Evolutionary conservation across 1,139 yeast genomes (phyloP).

Genomic region (Blastobotrys capitulatus): DNA sequence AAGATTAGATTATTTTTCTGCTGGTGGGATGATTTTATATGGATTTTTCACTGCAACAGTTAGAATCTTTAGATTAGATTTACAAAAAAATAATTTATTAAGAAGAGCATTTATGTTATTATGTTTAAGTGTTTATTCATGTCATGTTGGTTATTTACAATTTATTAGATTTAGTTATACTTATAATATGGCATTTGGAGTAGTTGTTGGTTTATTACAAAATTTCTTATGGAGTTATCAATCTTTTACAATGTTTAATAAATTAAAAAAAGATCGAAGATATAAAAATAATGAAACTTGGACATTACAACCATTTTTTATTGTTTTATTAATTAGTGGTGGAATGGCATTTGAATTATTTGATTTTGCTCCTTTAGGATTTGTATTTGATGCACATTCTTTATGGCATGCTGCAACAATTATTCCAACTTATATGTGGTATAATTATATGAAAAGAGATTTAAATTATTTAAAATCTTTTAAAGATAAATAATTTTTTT

Average conservation of each 20-base stretch:
- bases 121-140: slow-evolving; percentile 47
- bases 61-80: slow-evolving; percentile 54
- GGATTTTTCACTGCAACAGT: slow-evolving; percentile 67
- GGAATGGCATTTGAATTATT: slow-evolving; percentile 88
- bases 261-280: neutral
- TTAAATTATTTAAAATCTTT: slow-evolving; percentile 17
- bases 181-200: slow-evolving; percentile 90
- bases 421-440: slow-evolving; percentile 36
- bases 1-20: slow-evolving; percentile 83
- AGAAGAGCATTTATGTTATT: slow-evolving; percentile 37
- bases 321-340: slow-evolving; percentile 48
- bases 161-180: slow-evolving; percentile 78
- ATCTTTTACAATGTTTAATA: slow-evolving; percentile 25
- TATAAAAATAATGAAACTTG: slow-evolving; percentile 27
- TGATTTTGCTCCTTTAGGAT: slow-evolving; percentile 71
- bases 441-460: slow-evolving; percentile 35
- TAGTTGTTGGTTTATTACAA: slow-evolving; percentile 69
- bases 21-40: slow-evolving; percentile 77
- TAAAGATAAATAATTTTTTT: slow-evolving; percentile 2
- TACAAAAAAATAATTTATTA: slow-evolving; percentile 31
- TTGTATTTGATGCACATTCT: slow-evolving; percentile 84
- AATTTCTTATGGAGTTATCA: slow-evolving; percentile 48
- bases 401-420: slow-evolving; percentile 67
- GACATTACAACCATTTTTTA: slow-evolving; percentile 47
- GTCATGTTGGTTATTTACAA: slow-evolving; percentile 63